Evolutionary conservation across 2,329 filamentous ascomycete species (phyloP).

Genomic region (Pyricularia sp.): DNA sequence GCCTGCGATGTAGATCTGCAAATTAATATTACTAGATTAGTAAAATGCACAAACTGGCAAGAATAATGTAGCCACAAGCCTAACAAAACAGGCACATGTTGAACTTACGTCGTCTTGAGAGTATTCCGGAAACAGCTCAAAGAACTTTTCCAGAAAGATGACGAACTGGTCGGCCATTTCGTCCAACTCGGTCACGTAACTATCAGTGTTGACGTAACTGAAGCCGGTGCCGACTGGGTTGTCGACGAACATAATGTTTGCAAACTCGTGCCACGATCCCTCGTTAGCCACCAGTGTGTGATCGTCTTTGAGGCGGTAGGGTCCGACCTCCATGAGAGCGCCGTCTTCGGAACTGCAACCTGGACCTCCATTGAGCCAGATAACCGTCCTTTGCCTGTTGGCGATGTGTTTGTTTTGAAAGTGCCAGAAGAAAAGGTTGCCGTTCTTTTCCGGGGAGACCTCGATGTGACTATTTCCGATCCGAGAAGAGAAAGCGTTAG

Average conservation of each 20-base stretch:
- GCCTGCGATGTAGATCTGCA: slow-evolving; percentile 82
- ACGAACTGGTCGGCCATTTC: slow-evolving; percentile 88
- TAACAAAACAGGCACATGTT: slow-evolving; percentile 2
- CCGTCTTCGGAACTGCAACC: slow-evolving; percentile 97
- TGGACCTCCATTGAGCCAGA: slow-evolving; percentile 96
- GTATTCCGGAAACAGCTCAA: slow-evolving; percentile 82
- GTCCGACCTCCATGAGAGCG: slow-evolving; percentile 90
- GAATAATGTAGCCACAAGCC: neutral
- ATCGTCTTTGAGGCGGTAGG: slow-evolving; percentile 75
- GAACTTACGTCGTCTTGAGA: slow-evolving; percentile 75
- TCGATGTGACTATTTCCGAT: slow-evolving; percentile 70
- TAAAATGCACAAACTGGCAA: neutral
- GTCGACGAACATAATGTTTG: slow-evolving; percentile 93
- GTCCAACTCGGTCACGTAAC: slow-evolving; percentile 73
- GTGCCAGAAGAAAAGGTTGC: slow-evolving; percentile 98
- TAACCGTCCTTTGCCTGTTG: slow-evolving; percentile 78
- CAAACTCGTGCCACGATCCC: slow-evolving; percentile 98
- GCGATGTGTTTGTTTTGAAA: slow-evolving; percentile 94
- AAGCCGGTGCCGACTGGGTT: slow-evolving; percentile 95
- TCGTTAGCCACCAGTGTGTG: slow-evolving; percentile 69
- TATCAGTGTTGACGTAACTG: slow-evolving; percentile 89
- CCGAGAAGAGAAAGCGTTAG: neutral
- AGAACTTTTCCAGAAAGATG: slow-evolving; percentile 85
- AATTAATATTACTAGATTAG: neutral
- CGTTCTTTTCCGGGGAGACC: slow-evolving; percentile 73